Evolutionary conservation across 768 basidiomycete species (phyloP).

Genomic region (Boletales sp.): DNA sequence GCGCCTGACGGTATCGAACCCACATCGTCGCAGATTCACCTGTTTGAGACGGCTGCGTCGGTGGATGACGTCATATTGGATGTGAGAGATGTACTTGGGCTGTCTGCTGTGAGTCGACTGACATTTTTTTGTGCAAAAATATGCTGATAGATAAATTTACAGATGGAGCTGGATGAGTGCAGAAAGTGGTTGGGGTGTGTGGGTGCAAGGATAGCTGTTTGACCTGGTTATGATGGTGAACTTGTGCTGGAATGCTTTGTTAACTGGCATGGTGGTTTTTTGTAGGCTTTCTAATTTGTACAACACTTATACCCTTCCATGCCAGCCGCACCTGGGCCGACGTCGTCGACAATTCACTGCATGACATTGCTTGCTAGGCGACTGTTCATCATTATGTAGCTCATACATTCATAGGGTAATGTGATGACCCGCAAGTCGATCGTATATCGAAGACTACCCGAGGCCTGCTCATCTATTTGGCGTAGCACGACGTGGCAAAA

Average conservation of each 20-base stretch:
- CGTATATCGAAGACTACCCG: too few relatives aligned
- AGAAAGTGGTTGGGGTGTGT: slow-evolving; percentile 18
- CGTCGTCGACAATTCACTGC: too few relatives aligned
- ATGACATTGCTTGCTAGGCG: too few relatives aligned
- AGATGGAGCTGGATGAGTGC: slow-evolving; percentile 27
- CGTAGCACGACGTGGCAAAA: too few relatives aligned
- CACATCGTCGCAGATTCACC: slow-evolving; percentile 10
- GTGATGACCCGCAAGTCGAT: too few relatives aligned
- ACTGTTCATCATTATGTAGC: too few relatives aligned
- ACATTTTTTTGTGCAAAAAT: too few relatives aligned
- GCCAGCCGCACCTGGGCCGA: too few relatives aligned
- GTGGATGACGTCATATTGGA: slow-evolving; percentile 20
- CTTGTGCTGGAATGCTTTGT: background rate
- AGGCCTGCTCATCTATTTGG: too few relatives aligned
- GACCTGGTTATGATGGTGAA: background rate
- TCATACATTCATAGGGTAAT: too few relatives aligned
- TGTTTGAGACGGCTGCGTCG: slow-evolving; percentile 6
- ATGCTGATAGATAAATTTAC: slow-evolving; percentile 4
- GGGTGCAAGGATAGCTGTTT: slow-evolving; percentile 3
- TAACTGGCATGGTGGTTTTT: too few relatives aligned
- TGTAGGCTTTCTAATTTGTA: background rate
- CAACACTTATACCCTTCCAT: too few relatives aligned
- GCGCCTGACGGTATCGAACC: background rate
- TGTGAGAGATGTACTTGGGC: slow-evolving; percentile 22
- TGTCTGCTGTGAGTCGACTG: slow-evolving; percentile 15